These are phyloP conservation scores for Blastocystis sp. DNA, from an alignment of 352 stramenopile genomes.

Conservation along the genomic window DNA sequence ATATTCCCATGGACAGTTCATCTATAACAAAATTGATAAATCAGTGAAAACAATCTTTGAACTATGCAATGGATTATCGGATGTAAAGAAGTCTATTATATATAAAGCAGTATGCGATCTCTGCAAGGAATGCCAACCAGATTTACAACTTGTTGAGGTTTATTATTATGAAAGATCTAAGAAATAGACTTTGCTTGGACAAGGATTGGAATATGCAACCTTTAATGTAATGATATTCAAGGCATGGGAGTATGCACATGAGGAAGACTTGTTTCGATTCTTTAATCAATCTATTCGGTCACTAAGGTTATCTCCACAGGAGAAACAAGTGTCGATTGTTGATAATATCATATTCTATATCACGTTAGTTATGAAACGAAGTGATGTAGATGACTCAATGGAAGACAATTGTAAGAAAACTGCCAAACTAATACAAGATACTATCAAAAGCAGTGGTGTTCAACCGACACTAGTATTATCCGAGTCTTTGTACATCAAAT, in stretches of 20 bases:
- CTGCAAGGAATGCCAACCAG: slow-evolving; percentile 26
- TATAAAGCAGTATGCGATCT: slow-evolving; percentile 43
- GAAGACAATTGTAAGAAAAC: neutral
- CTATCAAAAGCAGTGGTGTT: neutral
- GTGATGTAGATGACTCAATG: slow-evolving; percentile 15
- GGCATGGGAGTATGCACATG: slow-evolving; percentile 16
- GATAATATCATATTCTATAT: slow-evolving; percentile 8
- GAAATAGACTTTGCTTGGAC: neutral
- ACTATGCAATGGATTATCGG: neutral
- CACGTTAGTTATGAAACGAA: neutral
- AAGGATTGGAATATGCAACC: neutral
- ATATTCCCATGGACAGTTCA: slow-evolving; percentile 38
- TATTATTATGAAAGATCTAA: neutral
- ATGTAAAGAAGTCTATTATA: neutral
- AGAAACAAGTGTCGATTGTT: neutral
- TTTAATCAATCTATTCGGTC: slow-evolving; percentile 27
- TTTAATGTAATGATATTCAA: slow-evolving; percentile 35
- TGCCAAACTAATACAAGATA: neutral
- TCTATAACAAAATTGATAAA: slow-evolving; percentile 50
- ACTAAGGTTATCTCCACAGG: neutral
- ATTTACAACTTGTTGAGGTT: neutral
- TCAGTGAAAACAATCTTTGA: neutral
- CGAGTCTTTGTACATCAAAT: neutral
- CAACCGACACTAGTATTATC: neutral
- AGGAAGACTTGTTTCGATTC: slow-evolving; percentile 35